Conservation (phyloP, 2,329 filamentous ascomycete genomes). For the Fusarium hainanense region DNA sequence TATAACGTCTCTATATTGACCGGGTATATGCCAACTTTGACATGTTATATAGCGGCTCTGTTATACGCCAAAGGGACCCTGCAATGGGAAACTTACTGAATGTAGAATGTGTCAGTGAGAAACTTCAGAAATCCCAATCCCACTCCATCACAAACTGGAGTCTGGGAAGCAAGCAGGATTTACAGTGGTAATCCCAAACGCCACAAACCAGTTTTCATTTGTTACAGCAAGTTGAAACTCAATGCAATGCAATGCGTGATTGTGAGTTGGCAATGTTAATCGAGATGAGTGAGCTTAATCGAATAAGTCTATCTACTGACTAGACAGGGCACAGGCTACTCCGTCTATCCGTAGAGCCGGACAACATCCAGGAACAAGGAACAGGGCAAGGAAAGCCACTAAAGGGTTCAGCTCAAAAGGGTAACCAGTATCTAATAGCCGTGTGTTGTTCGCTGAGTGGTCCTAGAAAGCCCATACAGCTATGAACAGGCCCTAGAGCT, state of each 20-base stretch:
- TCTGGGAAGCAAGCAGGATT: constrained; percentile 19
- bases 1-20: constrained; percentile 28
- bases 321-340: background rate
- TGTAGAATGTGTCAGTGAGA: constrained; percentile 8
- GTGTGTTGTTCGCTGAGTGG: constrained; percentile 45
- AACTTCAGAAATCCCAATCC: background rate
- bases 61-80: constrained; percentile 28
- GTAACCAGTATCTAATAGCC: constrained; percentile 32
- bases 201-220: constrained; percentile 23
- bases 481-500: background rate
- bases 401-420: constrained; percentile 29
- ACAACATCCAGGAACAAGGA: constrained; percentile 34
- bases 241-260: background rate
- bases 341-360: background rate
- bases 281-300: constrained; percentile 9
- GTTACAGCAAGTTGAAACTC: constrained; percentile 4
- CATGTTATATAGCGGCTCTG: constrained; percentile 32
- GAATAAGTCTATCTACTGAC: background rate
- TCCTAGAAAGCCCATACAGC: constrained; percentile 6
- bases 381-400: constrained; percentile 3
- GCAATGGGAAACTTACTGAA: constrained; percentile 3
- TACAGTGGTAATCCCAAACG: constrained; percentile 10
- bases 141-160: background rate
- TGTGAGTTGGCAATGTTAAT: constrained; percentile 10
- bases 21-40: constrained; percentile 29